Percentiles rank a stretch among this genome's conserved stretches.
Conservation (phyloP, 257 asterid genomes). For the Solanum paucissectum region DNA sequence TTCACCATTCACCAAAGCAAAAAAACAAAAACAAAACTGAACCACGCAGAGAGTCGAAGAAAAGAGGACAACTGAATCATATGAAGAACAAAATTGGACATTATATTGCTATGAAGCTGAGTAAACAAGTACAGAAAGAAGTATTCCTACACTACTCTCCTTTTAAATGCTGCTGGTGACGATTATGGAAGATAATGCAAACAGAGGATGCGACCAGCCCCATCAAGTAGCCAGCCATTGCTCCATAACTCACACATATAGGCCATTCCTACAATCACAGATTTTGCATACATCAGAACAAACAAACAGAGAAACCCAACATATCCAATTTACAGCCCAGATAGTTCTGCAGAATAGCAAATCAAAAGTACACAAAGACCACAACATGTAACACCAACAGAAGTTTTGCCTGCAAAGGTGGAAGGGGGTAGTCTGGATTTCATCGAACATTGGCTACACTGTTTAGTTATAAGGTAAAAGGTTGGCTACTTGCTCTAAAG, state of each 20-base stretch:
- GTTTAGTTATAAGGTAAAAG: neutral
- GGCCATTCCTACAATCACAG: conserved; percentile 71
- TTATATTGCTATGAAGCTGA: neutral
- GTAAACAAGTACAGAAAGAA: neutral
- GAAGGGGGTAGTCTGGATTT: neutral
- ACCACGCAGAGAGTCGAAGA: neutral
- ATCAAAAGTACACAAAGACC: neutral
- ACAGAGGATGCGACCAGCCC: conserved; percentile 55
- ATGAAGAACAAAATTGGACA: neutral
- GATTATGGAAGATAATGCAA: conserved; percentile 17
- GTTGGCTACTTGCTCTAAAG: neutral
- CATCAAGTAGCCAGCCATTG: conserved; percentile 46
- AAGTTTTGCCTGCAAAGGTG: neutral
- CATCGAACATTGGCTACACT: neutral
- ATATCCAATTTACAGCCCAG: neutral
- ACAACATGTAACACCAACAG: neutral
- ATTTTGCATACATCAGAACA: neutral
- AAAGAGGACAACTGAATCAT: neutral
- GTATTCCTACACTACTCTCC: conserved; percentile 22
- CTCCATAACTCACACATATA: conserved; percentile 79
- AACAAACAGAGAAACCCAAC: neutral
- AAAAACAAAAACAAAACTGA: neutral
- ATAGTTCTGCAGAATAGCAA: neutral
- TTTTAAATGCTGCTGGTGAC: conserved; percentile 25
- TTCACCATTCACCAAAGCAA: neutral